A percentile compares a stretch with the other conserved stretches of the same genome.
These are phyloP conservation scores for Carpinus viminea DNA, from an alignment of 306 rosid species.

Conservation along the genomic window DNA sequence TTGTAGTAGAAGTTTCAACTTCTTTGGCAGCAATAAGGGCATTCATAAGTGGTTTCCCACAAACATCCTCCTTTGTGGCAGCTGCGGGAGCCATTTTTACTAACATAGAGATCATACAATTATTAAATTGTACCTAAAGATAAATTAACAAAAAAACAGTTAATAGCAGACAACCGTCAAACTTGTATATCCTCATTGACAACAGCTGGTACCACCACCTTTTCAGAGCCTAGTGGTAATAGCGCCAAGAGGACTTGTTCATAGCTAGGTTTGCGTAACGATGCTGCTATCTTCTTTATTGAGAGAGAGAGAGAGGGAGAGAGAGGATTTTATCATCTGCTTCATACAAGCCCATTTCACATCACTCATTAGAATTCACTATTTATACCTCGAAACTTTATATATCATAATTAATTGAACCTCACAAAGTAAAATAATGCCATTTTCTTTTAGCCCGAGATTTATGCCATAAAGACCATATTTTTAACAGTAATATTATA, in stretches of 20 bases:
- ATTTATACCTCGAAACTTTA: too few species aligned
- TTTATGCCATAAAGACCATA: too few species aligned
- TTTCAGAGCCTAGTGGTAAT: background rate
- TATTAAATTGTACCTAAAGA: background rate
- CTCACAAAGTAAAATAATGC: too few species aligned
- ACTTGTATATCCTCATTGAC: background rate
- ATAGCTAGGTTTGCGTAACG: background rate
- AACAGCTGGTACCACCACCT: background rate
- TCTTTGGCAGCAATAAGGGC: slow-evolving; percentile 16
- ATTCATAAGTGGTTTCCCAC: slow-evolving; percentile 6
- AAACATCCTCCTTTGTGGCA: slow-evolving; percentile 21
- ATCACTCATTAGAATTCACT: too few species aligned
- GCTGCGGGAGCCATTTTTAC: slow-evolving; percentile 29
- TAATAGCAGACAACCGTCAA: background rate
- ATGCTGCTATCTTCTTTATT: background rate
- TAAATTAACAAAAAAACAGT: background rate
- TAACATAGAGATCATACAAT: slow-evolving; percentile 16
- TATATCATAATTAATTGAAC: too few species aligned
- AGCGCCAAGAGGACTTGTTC: too few species aligned
- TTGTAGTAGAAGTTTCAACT: slow-evolving; percentile 24
- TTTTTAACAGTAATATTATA: background rate
- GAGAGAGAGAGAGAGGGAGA: background rate
- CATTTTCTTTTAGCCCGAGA: too few species aligned
- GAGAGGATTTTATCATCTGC: too few species aligned
- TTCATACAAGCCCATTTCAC: too few species aligned